Conservation (phyloP, 495 filamentous ascomycete genomes). For the Penicillium crystallinum region DNA sequence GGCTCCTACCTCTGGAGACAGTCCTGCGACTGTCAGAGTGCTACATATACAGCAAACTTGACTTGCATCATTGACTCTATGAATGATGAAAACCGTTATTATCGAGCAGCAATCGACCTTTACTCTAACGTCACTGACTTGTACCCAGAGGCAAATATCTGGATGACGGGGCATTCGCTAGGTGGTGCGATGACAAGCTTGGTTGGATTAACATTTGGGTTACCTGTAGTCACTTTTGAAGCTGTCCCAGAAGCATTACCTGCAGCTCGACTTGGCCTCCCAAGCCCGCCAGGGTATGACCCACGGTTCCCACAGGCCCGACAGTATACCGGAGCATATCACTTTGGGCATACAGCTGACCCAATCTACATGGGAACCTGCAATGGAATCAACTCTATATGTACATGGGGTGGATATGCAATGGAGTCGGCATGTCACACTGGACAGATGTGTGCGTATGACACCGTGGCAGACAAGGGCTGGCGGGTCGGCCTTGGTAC, state of each 20-base stretch:
- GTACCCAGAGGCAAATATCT: conserved; percentile 81
- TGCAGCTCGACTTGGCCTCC: conserved; percentile 78
- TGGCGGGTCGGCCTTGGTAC: conserved; percentile 83
- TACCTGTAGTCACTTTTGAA: conserved; percentile 84
- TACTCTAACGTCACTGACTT: conserved; percentile 87
- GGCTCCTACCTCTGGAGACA: conserved; percentile 81
- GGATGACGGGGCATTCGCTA: conserved; percentile 85
- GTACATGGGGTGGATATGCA: conserved; percentile 90
- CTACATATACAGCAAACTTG: conserved; percentile 81
- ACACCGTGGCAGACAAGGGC: conserved; percentile 82
- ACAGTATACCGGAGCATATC: conserved; percentile 71
- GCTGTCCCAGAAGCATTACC: conserved; percentile 86
- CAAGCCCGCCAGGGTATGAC: conserved; percentile 72
- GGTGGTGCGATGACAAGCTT: conserved; percentile 82
- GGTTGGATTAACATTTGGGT: conserved; percentile 82
- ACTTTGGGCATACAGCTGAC: conserved; percentile 94
- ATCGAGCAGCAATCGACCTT: conserved; percentile 76
- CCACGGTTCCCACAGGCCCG: conserved; percentile 64
- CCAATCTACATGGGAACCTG: conserved; percentile 92
- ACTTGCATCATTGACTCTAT: conserved; percentile 77
- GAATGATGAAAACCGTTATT: conserved; percentile 81
- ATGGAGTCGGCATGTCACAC: conserved; percentile 89
- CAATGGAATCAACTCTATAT: conserved; percentile 79
- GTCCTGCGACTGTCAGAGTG: conserved; percentile 84
- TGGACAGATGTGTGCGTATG: conserved; percentile 81